Evolutionary conservation across 352 stramenopile species (phyloP), one percentile per base, ranked within the genome.

Genomic region (Globisporangium emineosum): DNA sequence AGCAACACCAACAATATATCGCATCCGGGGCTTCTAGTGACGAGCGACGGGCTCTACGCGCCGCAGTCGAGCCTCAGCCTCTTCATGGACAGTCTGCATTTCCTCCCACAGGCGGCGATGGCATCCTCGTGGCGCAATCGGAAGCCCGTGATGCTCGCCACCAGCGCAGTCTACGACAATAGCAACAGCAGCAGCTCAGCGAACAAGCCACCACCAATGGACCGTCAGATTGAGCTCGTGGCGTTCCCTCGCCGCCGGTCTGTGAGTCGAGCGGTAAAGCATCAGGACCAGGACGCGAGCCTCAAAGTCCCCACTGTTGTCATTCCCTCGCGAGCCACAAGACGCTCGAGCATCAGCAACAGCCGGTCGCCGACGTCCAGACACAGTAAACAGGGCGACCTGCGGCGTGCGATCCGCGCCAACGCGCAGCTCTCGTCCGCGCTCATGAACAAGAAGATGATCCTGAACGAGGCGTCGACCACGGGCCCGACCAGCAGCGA

Each of bases 361-460:
- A 60, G 30, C 13, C 21, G 23, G 7, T 49, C 62, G 25, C 43
- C 32, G 2, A 1, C 21, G 8, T 30, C 51, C 37, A 56, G 2
- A n/a, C 27, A 21, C 1, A 37, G 8, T 3, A 57, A 42, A 17
- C 52, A 47, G 61, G 40, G 12, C 17, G 51, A 61, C 2, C 43
- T 60, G 21, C 54, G 42, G 0, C 54, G 54, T 3, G 62, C 49
- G 6, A 52, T 30, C 19, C 54, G 25, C 2, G 53, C 54, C 2
- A 67, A 67, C 43, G 62, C 62, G 8, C 42, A 62, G 62, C 30
- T 67, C 30, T 67, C 62, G 54, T 57, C 53, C 8, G 40, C 35
- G n/a, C 53, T 67, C 43, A 67, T 67, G 54, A 49, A 57, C 25
- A 42, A 62, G 23, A 67, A 67, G 47, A 35, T 67, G 10, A 27